phyloP scores from a whole-genome alignment of 495 filamentous ascomycete genomes.

The Hypoxylon trugodes region DNA sequence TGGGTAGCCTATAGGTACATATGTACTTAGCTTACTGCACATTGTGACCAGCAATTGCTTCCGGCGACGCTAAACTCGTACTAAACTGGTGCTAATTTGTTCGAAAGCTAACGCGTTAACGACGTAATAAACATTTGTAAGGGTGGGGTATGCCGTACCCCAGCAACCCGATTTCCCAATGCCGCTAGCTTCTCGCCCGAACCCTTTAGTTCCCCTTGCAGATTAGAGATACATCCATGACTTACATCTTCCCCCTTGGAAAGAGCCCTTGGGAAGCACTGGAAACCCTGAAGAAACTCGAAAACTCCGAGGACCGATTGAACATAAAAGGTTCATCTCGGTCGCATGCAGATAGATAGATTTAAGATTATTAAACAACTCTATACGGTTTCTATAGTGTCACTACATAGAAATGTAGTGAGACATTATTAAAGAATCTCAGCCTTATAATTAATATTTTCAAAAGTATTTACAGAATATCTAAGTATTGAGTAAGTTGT shows the following conservation, averaged over 20 bases:
- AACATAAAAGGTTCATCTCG: background rate
- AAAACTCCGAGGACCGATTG: background rate
- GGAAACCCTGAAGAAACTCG: background rate
- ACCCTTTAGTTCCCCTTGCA: constrained; percentile 27
- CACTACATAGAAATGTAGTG: background rate
- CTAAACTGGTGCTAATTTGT: background rate
- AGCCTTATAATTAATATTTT: constrained; percentile 20
- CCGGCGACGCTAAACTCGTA: background rate
- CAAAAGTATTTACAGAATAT: constrained; percentile 35
- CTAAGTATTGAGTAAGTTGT: constrained; percentile 12
- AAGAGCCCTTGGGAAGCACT: constrained; percentile 6
- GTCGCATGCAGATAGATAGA: too few relatives aligned
- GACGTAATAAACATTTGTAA: background rate
- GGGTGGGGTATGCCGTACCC: constrained; percentile 20
- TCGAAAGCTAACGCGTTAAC: constrained; percentile 33
- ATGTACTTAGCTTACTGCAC: too few relatives aligned
- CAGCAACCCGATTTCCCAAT: constrained; percentile 20
- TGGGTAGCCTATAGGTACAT: too few relatives aligned
- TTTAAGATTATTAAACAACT: too few relatives aligned
- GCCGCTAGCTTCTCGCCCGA: constrained; percentile 23
- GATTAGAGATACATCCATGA: constrained; percentile 21
- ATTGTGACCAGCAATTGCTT: constrained; percentile 2
- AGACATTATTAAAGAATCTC: constrained; percentile 19
- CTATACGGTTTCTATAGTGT: too few relatives aligned
- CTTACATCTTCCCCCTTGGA: background rate